Conservation (phyloP, 805 yeast species). For the Monosporozyma siamensis region DNA sequence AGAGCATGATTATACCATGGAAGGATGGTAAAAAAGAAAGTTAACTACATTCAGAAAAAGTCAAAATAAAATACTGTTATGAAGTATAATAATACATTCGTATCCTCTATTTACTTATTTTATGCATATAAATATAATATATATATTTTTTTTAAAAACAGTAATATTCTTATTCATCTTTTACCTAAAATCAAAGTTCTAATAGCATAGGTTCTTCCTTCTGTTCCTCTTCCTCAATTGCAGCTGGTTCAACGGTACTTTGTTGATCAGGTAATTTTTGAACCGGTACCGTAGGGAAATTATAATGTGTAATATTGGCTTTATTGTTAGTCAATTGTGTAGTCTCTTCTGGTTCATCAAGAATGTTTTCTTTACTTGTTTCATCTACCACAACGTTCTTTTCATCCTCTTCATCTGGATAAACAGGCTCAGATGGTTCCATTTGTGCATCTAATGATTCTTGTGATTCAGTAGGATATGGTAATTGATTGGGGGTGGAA, state of each 20-base stretch:
- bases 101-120: neutral
- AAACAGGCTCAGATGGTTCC: constrained; percentile 23
- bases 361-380: neutral
- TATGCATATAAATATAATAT: neutral
- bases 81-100: too few species aligned
- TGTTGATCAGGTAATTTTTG: constrained; percentile 13
- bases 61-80: too few species aligned
- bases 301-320: constrained; percentile 29
- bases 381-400: constrained; percentile 3
- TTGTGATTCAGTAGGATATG: constrained; percentile 3
- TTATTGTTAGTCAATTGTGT: neutral
- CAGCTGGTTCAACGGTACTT: constrained; percentile 3
- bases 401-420: constrained; percentile 22
- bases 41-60: neutral
- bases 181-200: constrained; percentile 14
- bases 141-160: neutral
- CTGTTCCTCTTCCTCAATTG: constrained; percentile 16
- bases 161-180: neutral
- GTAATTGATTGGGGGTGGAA: constrained; percentile 1
- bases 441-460: neutral
- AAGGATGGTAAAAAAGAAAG: constrained; percentile 47
- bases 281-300: constrained; percentile 36
- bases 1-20: constrained; percentile 98
- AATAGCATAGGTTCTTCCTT: constrained; percentile 23
- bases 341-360: neutral